A percentile compares a stretch with the other conserved stretches of the same genome.
Conservation (phyloP, 352 stramenopile genomes). For the Pythium oligandrum region DNA sequence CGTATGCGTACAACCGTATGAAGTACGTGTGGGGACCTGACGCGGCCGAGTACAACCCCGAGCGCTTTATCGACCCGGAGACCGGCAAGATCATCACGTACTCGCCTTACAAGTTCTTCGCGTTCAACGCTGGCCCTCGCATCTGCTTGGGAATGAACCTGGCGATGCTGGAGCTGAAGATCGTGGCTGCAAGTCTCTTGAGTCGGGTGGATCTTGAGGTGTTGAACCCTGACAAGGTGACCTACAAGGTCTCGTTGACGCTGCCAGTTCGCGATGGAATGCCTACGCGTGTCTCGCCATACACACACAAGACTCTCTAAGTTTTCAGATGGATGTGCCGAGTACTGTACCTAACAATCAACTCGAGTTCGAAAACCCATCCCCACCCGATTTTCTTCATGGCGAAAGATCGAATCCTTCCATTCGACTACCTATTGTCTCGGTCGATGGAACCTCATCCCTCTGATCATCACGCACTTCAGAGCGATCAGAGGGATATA, state of each 20-base stretch:
- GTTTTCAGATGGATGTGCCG: not conserved
- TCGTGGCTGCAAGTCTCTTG: slow-evolving; percentile 52
- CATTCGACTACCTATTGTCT: no score
- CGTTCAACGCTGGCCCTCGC: slow-evolving; percentile 70
- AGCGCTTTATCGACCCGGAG: slow-evolving; percentile 51
- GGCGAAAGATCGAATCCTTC: no score
- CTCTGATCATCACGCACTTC: no score
- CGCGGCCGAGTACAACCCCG: slow-evolving; percentile 49
- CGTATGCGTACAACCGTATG: slow-evolving; percentile 55
- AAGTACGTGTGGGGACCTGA: slow-evolving; percentile 58
- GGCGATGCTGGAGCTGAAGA: slow-evolving; percentile 82
- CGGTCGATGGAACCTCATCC: no score
- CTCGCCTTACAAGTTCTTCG: slow-evolving; percentile 59
- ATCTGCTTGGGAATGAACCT: slow-evolving; percentile 69
- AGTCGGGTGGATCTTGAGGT: slow-evolving; percentile 51
- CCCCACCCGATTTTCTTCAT: slow-evolving; percentile 29
- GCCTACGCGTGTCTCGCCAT: no score
- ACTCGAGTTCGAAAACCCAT: slow-evolving; percentile 3
- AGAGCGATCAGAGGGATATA: no score
- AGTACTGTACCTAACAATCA: no score
- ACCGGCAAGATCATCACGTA: slow-evolving; percentile 26
- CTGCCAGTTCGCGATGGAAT: slow-evolving; percentile 26
- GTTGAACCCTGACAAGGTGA: slow-evolving; percentile 23
- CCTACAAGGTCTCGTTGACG: slow-evolving; percentile 49
- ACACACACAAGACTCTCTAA: slow-evolving; percentile 25